Conservation (phyloP, 139 green algal genomes). For the Desmodesmus armatus region DNA sequence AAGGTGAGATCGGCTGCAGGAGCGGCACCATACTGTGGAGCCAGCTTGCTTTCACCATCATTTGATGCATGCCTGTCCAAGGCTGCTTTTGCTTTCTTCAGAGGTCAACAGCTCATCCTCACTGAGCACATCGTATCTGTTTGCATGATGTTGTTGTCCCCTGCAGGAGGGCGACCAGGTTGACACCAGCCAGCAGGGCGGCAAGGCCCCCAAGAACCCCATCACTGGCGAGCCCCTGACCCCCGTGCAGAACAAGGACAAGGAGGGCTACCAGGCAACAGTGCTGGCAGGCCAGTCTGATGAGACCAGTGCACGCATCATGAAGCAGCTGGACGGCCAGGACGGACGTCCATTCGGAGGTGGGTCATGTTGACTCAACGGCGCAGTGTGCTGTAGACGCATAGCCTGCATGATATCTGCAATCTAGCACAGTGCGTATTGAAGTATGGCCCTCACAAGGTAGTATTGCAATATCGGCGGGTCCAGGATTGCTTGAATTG, state of each 20-base stretch:
- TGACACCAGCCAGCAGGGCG: conserved; percentile 33
- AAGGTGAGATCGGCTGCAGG: conserved; percentile 18
- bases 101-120: conserved; percentile 18
- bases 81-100: no score
- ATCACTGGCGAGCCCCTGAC: conserved; percentile 40
- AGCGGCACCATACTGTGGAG: conserved; percentile 5
- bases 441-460: no score
- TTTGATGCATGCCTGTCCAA: not conserved
- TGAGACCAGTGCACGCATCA: conserved; percentile 29
- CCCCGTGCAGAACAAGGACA: conserved; percentile 12
- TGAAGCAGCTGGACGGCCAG: conserved; percentile 30
- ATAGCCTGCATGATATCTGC: no score
- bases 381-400: no score
- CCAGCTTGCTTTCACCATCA: not conserved
- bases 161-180: conserved; percentile 40
- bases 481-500: no score
- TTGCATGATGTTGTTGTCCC: not conserved
- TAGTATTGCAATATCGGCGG: no score
- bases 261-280: conserved; percentile 42
- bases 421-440: no score
- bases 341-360: conserved; percentile 27
- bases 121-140: no score
- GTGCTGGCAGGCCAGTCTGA: conserved; percentile 24
- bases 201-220: conserved; percentile 41
- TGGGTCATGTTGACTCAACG: not conserved